Base-by-base conservation (phyloP, 345 rosid species). In the Geranium rotundifolium region DNA sequence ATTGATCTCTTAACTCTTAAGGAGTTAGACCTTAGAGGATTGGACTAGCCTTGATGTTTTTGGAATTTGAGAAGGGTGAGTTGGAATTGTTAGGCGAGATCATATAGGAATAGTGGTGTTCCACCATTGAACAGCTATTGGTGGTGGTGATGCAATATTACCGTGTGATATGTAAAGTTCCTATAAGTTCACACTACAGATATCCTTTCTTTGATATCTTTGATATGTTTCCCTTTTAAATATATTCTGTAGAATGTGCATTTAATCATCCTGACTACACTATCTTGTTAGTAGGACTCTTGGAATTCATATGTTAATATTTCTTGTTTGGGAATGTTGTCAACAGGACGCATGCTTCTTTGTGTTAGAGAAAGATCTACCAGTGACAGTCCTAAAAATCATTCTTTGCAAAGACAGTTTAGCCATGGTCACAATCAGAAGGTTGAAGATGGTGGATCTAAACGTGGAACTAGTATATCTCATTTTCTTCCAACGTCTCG, bases 401-500 rank as follows among this genome's bases (percentile, higher is more conserved):
- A 82, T 69, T 84, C 91, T 16, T 62, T 86, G 68, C 93, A 86
- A 66, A 80, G 87, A 69, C 93, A 84, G 63, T 86, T 86, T 64
- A 86, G 89, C 67, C 74, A 81, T 41, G 85, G 89, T 37, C 85
- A 80, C 61, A 19, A 79, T 62, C 84, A 79, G 73, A 84, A 80
- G 65, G 19, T 81, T 31, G 87, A 82, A 64, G 86, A 77, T 60
- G 81, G 92, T 55, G 87, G 84, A 56, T 69, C 84, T 61, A 80
- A 82, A 56, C 56, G 61, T 62, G 79, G 76, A 56, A 84, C 89
- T 71, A 87, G 85, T 1, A 76, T 87, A 19, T 87, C 90, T 58
- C 88, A 85, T 74, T 87, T 87, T 64, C 79, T 87, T 34, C 90
- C 88, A 1, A 87, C 90, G 20, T 87, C 95, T 39, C 86, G 90